Conservation (phyloP, 2,329 filamentous ascomycete species). For the Arachnomyces sp. region DNA sequence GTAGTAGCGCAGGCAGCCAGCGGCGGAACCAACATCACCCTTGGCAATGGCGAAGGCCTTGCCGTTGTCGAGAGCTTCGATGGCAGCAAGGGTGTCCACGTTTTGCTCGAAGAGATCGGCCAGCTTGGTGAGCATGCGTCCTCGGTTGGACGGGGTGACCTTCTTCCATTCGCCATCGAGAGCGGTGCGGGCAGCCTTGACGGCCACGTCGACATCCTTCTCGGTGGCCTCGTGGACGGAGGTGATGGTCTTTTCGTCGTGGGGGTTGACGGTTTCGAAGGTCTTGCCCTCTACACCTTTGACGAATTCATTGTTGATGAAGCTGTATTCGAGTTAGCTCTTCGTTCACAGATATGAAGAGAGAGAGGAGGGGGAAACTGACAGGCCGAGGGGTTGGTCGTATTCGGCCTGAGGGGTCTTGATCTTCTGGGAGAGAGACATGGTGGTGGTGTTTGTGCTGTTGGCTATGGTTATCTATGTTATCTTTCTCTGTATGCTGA, state of each 20-base stretch:
- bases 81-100: conserved; percentile 63
- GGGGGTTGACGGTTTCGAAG: conserved; percentile 86
- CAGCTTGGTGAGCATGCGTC: conserved; percentile 64
- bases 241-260: conserved; percentile 76
- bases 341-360: neutral
- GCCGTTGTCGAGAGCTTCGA: conserved; percentile 65
- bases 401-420: conserved; percentile 33
- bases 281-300: conserved; percentile 77
- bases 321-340: conserved; percentile 31
- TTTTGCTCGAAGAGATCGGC: conserved; percentile 77
- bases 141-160: conserved; percentile 63
- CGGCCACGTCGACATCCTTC: conserved; percentile 69
- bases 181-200: conserved; percentile 75
- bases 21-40: conserved; percentile 63
- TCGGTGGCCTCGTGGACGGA: conserved; percentile 78
- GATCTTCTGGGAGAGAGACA: conserved; percentile 34
- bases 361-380: conserved; percentile 10
- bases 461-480: no score
- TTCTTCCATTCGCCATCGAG: conserved; percentile 67
- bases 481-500: no score
- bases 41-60: conserved; percentile 44
- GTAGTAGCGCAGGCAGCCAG: conserved; percentile 74
- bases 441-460: conserved; percentile 14
- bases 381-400: conserved; percentile 36
- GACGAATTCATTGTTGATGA: conserved; percentile 77